Evolutionary conservation across 148 eudicot species (phyloP), one percentile per base, ranked within the genome.

Genomic region (Agrostemma githago): DNA sequence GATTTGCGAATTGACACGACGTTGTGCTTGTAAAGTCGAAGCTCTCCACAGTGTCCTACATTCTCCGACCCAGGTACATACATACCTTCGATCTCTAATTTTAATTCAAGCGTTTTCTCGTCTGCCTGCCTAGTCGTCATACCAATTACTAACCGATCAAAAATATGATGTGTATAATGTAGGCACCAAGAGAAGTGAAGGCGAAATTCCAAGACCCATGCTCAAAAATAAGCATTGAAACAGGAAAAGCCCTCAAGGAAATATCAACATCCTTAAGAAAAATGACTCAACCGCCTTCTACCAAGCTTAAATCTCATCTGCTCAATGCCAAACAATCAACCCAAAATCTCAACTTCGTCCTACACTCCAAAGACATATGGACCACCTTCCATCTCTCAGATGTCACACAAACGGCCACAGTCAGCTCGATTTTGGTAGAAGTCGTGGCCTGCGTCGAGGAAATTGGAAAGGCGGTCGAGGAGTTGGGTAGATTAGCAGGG

Each of bases 21-120:
- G 77, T 39, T 91, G 89, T 76, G 93, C 91, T 53, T 83, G 71
- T 74, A 76, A 72, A 10, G 78, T 86, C 57, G 83, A 89, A 53
- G 85, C 85, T n/a, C 88, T 91, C 39, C 85, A 83, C 11, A 73
- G 74, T 38, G 73, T 77, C 72, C 77, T 87, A 0, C 80, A 82
- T 57, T 64, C 85, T 37, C 68, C 78, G 1, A 42, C 14, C 37
- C 84, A 88, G 79, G 88, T 83, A 84, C 65, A 7, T 83, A 84
- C 65, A 7, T 26, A 26, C 34, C 1, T 26, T 26, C 34, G 34
- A 43, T 1, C 46, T n/a, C 19, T 62, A 42, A 59, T 48, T 11
- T 21, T 4, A 59, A 3, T 4, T 51, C 1, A 15, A 51, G 15
- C 14, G 4, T 10, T 51, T 4, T 11, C 14, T 12, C 4, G 56